phyloP scores from a whole-genome alignment of 164 flowering plant species.

The Dillenia turbinata region DNA sequence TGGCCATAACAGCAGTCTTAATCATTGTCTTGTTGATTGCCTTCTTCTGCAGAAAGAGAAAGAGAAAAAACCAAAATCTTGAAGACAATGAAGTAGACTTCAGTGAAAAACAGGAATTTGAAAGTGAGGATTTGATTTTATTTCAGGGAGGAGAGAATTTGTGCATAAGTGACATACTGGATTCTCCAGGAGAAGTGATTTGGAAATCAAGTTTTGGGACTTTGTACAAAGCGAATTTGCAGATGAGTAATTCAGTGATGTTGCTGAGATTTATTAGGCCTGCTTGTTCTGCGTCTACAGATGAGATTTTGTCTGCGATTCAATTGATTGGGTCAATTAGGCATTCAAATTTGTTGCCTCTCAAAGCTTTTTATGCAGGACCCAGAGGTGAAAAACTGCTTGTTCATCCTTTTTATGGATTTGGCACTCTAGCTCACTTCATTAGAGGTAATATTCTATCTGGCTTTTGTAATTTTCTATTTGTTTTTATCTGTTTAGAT shows the following conservation, averaged over 20 bases:
- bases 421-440: constrained; percentile 67
- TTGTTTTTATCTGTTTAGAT: background rate
- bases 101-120: constrained; percentile 19
- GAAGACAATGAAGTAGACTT: constrained; percentile 20
- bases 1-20: constrained; percentile 14
- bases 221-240: constrained; percentile 64
- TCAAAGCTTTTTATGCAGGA: constrained; percentile 76
- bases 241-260: constrained; percentile 31
- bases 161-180: constrained; percentile 63
- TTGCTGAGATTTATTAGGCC: constrained; percentile 86
- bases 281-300: constrained; percentile 34
- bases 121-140: constrained; percentile 46
- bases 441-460: constrained; percentile 47
- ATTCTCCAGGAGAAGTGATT: constrained; percentile 93
- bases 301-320: constrained; percentile 40
- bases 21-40: constrained; percentile 23
- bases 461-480: constrained; percentile 1
- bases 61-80: background rate
- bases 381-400: constrained; percentile 88
- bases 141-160: constrained; percentile 70
- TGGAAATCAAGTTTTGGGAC: constrained; percentile 95
- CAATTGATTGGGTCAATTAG: constrained; percentile 57
- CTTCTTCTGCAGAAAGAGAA: constrained; percentile 30
- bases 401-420: constrained; percentile 66
- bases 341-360: constrained; percentile 83